Evolutionary conservation across 108 stramenopile species (phyloP).

Genomic region (Conticribra weissflogii): DNA sequence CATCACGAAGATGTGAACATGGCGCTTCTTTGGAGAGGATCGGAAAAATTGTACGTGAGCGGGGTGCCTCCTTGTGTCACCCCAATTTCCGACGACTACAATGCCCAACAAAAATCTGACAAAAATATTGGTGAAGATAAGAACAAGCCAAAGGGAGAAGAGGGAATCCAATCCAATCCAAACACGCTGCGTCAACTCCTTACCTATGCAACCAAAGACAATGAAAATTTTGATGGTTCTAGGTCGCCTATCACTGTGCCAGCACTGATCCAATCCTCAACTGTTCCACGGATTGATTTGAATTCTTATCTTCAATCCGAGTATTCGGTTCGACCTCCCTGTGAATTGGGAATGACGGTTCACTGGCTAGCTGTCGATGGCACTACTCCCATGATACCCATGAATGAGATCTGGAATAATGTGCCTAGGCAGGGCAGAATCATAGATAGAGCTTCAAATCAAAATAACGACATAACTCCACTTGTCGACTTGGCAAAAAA

Average conservation of each 20-base stretch:
- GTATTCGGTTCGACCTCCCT: constrained; percentile 61
- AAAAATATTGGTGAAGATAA: neutral
- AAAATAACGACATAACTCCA: constrained; percentile 14
- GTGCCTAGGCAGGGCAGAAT: constrained; percentile 1
- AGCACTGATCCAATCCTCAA: constrained; percentile 18
- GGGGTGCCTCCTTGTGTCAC: constrained; percentile 41
- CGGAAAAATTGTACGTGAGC: constrained; percentile 79
- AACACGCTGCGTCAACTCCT: constrained; percentile 8
- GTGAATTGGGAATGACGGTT: constrained; percentile 72
- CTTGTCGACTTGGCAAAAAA: neutral
- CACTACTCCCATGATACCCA: constrained; percentile 62
- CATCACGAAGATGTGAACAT: constrained; percentile 90
- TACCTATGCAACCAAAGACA: constrained; percentile 14
- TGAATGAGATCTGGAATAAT: constrained; percentile 54
- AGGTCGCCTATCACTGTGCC: constrained; percentile 16
- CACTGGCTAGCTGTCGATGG: constrained; percentile 91
- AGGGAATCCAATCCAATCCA: neutral
- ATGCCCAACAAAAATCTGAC: neutral
- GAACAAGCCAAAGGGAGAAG: neutral
- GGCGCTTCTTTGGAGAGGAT: constrained; percentile 76
- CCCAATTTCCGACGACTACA: constrained; percentile 9
- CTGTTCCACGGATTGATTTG: constrained; percentile 57
- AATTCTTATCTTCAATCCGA: constrained; percentile 73
- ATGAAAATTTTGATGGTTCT: neutral
- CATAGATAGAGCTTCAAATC: no score